Base-by-base conservation (phyloP, 2,329 filamentous ascomycete species). In the Apiospora sp. region DNA sequence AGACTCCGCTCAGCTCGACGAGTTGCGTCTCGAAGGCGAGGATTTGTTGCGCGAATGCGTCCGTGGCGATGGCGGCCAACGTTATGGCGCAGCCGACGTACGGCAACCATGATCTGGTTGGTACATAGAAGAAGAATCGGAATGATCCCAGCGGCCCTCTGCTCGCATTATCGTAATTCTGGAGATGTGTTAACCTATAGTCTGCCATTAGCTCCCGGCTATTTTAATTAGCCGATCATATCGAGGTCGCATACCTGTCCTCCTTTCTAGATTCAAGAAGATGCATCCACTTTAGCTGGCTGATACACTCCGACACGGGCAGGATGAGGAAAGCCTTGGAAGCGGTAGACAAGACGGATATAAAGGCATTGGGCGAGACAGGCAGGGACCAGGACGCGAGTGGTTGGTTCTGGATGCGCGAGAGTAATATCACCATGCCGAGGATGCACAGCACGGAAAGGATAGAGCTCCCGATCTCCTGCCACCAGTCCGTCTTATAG, bases 211-310 rank as follows among this genome's bases (percentile, higher is more conserved):
- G 37, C 8, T 37, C 37, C 37, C 8, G 37, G 37, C 8, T 10
- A 37, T 37, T 10, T 6, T 37, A 10, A 37, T 37, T 37, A 37
- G 37, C 1, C 37, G 37, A 6, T 10, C 37, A 1, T 37, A 7
- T 37, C 37, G 37, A 10, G 37, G 8, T 37, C 37, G 37, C 37
- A 37, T 41, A 10, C 37, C 37, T 61, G 41, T 67, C n/a, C 2
- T 13, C 13, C 24, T 7, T 67, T 8, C 48, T 48, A 41, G 69
- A 71, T 16, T 44, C n/a, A 8, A 71, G n/a, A 3, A 71, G n/a
- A n/a, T 71, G 41, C n/a, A 54, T 19, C 69, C 69, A 71, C 24
- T 71, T 71, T 3, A 71, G 41, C 24, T 71, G 69, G 37, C 69
- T 67, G 14, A 71, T 34, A 13, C 69, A 71, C 61, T 71, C 69